Evolutionary conservation across 345 rosid species (phyloP).

Genomic region (Geranium rotundifolium): DNA sequence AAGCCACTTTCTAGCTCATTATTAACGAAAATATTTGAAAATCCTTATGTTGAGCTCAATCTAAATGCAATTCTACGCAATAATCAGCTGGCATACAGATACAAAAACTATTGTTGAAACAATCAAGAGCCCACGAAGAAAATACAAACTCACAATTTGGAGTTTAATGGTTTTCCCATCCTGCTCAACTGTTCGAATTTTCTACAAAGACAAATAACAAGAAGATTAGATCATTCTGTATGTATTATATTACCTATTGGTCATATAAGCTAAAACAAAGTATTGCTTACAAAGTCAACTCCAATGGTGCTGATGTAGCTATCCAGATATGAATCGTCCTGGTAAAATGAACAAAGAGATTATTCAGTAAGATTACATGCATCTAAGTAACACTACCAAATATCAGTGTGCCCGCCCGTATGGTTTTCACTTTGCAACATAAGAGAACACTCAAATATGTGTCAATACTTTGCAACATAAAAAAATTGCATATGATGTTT

Average conservation of each 20-base stretch:
- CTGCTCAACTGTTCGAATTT: conserved; percentile 85
- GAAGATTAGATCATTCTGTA: background rate
- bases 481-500: background rate
- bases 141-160: conserved; percentile 43
- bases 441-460: too few species aligned
- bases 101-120: background rate
- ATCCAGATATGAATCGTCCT: conserved; percentile 67
- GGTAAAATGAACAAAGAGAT: conserved; percentile 6
- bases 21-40: too few species aligned
- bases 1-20: too few species aligned
- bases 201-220: conserved; percentile 29
- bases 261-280: background rate
- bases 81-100: background rate
- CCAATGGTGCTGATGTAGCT: conserved; percentile 76
- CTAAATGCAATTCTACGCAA: background rate
- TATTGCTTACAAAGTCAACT: conserved; percentile 49
- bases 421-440: background rate
- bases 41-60: too few species aligned
- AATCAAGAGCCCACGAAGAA: background rate
- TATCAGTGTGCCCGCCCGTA: background rate
- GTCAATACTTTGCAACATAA: too few species aligned
- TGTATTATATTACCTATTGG: background rate
- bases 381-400: background rate
- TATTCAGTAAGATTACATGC: background rate
- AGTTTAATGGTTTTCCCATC: conserved; percentile 82